phyloP scores from a whole-genome alignment of 768 basidiomycete species.

The Termitomyces sp. region DNA sequence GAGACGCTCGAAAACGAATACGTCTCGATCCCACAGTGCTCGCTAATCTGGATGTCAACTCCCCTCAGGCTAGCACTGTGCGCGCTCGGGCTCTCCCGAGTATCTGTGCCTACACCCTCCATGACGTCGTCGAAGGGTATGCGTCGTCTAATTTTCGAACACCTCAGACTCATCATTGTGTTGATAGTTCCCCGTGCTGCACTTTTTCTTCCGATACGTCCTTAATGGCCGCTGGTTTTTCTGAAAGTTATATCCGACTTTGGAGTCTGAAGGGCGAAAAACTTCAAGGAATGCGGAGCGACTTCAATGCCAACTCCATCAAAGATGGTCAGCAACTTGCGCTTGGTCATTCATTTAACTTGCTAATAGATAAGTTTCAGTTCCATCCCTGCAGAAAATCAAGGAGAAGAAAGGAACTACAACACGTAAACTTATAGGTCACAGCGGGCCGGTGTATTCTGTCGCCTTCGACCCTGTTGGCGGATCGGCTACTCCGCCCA shows the following conservation, averaged over 20 bases:
- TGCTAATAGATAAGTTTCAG: conserved; percentile 30
- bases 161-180: not conserved
- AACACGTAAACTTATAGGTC: conserved; percentile 94
- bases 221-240: conserved; percentile 91
- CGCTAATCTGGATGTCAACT: conserved; percentile 51
- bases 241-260: conserved; percentile 90
- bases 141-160: conserved; percentile 17
- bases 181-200: conserved; percentile 71
- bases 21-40: conserved; percentile 75
- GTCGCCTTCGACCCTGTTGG: conserved; percentile 89
- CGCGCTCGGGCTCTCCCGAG: conserved; percentile 78
- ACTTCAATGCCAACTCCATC: conserved; percentile 63
- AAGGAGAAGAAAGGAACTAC: conserved; percentile 79
- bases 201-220: conserved; percentile 90
- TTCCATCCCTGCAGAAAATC: conserved; percentile 56
- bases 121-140: conserved; percentile 94
- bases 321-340: conserved; percentile 58
- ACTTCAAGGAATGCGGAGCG: conserved; percentile 71
- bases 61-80: conserved; percentile 53
- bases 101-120: conserved; percentile 92
- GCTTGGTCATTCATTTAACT: not conserved
- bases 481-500: conserved; percentile 83
- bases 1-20: conserved; percentile 91
- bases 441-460: conserved; percentile 95
- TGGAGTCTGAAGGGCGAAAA: conserved; percentile 96